Evolutionary conservation across 495 filamentous ascomycete genomes (phyloP).

Genomic region (Lasiosphaeria miniovina): DNA sequence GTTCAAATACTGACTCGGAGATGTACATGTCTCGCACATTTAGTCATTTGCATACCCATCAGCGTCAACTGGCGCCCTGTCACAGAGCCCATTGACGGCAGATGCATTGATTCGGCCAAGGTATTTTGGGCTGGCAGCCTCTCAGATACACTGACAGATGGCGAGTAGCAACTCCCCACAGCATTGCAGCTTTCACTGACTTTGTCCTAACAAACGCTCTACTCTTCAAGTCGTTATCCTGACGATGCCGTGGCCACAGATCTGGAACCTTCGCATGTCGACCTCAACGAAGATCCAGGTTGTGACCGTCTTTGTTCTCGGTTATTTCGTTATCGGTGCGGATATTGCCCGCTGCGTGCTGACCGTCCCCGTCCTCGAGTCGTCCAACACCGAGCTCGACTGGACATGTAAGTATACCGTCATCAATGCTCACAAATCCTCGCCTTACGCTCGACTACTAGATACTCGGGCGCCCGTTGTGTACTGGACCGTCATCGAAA

Average conservation of each 20-base stretch:
- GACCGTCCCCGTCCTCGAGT: background rate
- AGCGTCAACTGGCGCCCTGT: background rate
- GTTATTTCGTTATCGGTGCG: background rate
- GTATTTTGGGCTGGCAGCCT: background rate
- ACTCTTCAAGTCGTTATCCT: background rate
- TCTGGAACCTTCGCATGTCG: background rate
- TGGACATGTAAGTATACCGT: background rate
- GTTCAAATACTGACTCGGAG: too few relatives aligned
- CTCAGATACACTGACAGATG: conserved; percentile 1
- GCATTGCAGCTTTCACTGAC: too few relatives aligned
- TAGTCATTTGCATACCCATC: conserved; percentile 1
- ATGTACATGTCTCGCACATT: background rate
- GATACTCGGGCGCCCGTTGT: background rate
- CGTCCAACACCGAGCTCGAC: background rate
- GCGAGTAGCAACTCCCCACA: background rate
- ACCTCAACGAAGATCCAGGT: background rate
- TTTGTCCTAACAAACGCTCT: background rate
- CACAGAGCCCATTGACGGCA: background rate
- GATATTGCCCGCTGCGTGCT: background rate
- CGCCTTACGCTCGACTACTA: background rate
- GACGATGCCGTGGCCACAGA: background rate
- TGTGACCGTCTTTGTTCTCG: background rate
- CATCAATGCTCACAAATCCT: background rate
- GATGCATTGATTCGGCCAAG: background rate
- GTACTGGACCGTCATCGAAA: conserved; percentile 1